Evolutionary conservation across 139 green algal species (phyloP).

Genomic region (Medakamo hakoo): DNA sequence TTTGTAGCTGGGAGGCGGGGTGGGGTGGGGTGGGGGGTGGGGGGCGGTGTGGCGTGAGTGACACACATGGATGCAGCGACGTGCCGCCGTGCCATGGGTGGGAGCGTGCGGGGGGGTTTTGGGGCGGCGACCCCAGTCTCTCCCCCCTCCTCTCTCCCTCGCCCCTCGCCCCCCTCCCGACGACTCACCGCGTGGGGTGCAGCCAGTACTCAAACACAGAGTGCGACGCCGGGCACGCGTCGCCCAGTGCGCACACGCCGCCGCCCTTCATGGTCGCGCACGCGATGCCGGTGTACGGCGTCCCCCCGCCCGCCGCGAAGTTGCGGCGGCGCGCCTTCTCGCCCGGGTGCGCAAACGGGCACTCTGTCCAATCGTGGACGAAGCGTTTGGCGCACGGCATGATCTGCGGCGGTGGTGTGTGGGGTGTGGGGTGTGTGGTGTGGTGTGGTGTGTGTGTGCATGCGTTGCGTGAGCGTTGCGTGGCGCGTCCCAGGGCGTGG

Average conservation of each 20-base stretch:
- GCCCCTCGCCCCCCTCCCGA: neutral
- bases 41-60: neutral
- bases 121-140: neutral
- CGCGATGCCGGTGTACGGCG: slow-evolving; percentile 74
- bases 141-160: neutral
- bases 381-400: slow-evolving; percentile 57
- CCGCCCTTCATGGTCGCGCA: slow-evolving; percentile 86
- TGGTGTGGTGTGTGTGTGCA: too few species aligned
- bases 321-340: slow-evolving; percentile 85
- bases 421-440: neutral
- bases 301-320: slow-evolving; percentile 31
- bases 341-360: slow-evolving; percentile 80
- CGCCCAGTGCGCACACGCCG: slow-evolving; percentile 43
- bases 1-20: slow-evolving; percentile 39
- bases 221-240: slow-evolving; percentile 67
- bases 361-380: slow-evolving; percentile 43
- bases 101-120: neutral
- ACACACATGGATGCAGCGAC: too few species aligned
- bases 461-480: too few species aligned
- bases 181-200: slow-evolving; percentile 45
- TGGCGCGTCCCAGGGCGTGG: too few species aligned
- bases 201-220: slow-evolving; percentile 90
- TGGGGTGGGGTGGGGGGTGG: neutral
- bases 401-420: slow-evolving; percentile 26
- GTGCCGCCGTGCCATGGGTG: neutral